Conservation (phyloP, 1,284 basidiomycete genomes). For the Boletus calvinii region DNA sequence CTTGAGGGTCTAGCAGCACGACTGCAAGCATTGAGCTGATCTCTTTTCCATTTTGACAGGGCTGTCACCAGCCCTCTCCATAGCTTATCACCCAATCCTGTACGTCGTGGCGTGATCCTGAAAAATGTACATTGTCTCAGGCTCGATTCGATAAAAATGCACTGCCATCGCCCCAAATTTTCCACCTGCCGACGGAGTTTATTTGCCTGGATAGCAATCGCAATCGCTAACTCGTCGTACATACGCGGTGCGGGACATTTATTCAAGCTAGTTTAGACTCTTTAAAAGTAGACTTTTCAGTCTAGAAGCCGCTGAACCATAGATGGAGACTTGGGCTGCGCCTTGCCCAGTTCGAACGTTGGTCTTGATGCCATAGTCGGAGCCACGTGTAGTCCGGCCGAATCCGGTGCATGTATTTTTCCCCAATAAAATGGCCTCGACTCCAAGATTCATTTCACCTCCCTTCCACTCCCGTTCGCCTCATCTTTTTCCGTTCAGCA, state of each 20-base stretch:
- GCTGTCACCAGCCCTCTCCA: not conserved
- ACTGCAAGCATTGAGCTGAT: conserved; percentile 37
- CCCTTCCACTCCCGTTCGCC: not conserved
- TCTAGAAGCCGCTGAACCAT: not conserved
- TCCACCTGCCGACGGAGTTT: not conserved
- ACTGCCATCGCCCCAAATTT: conserved; percentile 5
- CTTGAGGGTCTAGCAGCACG: conserved; percentile 57
- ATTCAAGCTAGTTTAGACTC: not conserved
- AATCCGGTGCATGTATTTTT: conserved; percentile 19
- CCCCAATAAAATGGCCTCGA: conserved; percentile 26
- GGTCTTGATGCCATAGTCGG: not conserved
- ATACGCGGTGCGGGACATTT: not conserved
- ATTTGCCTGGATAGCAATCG: not conserved
- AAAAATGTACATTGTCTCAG: not conserved
- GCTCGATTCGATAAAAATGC: conserved; percentile 2
- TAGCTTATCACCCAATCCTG: not conserved
- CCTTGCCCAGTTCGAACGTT: not conserved
- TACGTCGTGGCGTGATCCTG: conserved; percentile 3
- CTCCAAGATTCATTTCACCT: not conserved
- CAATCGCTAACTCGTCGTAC: not conserved
- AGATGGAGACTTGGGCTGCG: too few species aligned
- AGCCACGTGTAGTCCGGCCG: conserved; percentile 31
- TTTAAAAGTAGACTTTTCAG: not conserved
- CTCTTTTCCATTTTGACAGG: not conserved
- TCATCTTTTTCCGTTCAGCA: not conserved